These are phyloP conservation scores for Leptographium lundbergii DNA, from an alignment of 2,329 filamentous ascomycete species.

Conservation along the genomic window DNA sequence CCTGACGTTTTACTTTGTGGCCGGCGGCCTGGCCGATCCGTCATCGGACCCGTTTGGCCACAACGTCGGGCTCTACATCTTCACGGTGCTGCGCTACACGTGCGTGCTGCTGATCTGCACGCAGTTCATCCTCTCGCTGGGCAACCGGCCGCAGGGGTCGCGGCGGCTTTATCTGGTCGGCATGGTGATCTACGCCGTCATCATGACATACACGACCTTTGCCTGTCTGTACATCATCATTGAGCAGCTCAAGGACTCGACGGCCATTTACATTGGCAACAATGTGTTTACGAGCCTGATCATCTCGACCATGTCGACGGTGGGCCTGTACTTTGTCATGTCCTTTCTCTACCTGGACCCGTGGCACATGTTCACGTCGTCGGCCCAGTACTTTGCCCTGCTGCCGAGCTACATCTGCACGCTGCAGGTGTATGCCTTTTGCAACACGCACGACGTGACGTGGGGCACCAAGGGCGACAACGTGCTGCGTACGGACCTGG, in stretches of 20 bases:
- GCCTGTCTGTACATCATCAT: conserved; percentile 81
- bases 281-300: conserved; percentile 94
- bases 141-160: conserved; percentile 89
- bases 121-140: conserved; percentile 93
- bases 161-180: conserved; percentile 79
- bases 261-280: conserved; percentile 46
- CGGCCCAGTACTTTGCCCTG: conserved; percentile 82
- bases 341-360: conserved; percentile 93
- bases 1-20: conserved; percentile 96
- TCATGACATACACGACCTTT: conserved; percentile 94
- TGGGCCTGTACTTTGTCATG: conserved; percentile 93
- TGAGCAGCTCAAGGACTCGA: conserved; percentile 52
- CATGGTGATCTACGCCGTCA: conserved; percentile 82
- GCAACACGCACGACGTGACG: conserved; percentile 96
- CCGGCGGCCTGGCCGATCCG: conserved; percentile 72
- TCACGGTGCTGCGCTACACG: conserved; percentile 72
- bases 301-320: conserved; percentile 73
- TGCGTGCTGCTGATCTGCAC: conserved; percentile 81
- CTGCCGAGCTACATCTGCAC: conserved; percentile 93
- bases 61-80: conserved; percentile 71
- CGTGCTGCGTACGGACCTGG: conserved; percentile 82
- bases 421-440: conserved; percentile 95
- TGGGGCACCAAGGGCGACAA: conserved; percentile 99
- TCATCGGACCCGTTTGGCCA: conserved; percentile 84
- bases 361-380: conserved; percentile 97